Evolutionary conservation across 192 early-diverging fungal species (phyloP).

Genomic region (Radiomyces spectabilis): DNA sequence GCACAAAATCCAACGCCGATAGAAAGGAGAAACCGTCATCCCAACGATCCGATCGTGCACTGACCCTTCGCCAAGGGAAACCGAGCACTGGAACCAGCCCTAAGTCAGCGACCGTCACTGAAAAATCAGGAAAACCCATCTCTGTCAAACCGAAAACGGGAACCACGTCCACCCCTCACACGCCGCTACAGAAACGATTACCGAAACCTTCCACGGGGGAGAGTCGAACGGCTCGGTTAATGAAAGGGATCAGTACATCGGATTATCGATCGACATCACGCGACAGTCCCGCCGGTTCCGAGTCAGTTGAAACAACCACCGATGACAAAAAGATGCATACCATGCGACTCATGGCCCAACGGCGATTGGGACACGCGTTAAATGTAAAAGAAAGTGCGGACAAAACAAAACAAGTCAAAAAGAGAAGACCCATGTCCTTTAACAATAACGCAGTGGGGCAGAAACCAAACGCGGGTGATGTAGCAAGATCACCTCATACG

Average conservation of each 20-base stretch:
- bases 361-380: not conserved
- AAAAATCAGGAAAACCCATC: too few species aligned
- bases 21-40: too few species aligned
- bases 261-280: not conserved
- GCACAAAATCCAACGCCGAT: too few species aligned
- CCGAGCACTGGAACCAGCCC: not conserved
- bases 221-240: slow-evolving; percentile 14
- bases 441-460: too few species aligned
- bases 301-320: too few species aligned
- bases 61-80: too few species aligned
- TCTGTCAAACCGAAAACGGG: not conserved
- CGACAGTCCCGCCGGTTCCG: too few species aligned
- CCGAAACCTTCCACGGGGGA: slow-evolving; percentile 5
- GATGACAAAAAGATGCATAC: too few species aligned
- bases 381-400: not conserved
- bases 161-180: not conserved
- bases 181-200: slow-evolving; percentile 9
- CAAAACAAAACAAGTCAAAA: slow-evolving; percentile 2
- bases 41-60: too few species aligned
- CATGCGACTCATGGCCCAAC: too few species aligned
- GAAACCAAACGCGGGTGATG: too few species aligned
- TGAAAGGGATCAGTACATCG: slow-evolving; percentile 16
- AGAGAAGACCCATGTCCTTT: slow-evolving; percentile 7
- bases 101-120: too few species aligned
- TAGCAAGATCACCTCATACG: not conserved